These are phyloP conservation scores for Fusarium udum DNA, from an alignment of 2,329 filamentous ascomycete genomes.

Conservation along the genomic window DNA sequence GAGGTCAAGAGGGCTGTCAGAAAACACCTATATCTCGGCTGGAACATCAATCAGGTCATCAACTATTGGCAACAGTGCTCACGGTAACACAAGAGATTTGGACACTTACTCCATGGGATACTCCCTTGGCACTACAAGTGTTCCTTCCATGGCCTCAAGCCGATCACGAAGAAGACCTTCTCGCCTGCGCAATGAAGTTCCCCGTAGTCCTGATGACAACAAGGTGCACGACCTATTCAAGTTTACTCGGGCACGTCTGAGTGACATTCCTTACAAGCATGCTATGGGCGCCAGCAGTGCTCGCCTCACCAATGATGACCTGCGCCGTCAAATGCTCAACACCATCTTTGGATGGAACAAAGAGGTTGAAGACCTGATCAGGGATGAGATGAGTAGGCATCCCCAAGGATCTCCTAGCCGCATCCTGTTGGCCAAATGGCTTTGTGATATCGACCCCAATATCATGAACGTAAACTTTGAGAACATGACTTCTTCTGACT, in stretches of 20 bases:
- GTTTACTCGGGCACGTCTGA: constrained; percentile 81
- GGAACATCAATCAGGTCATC: constrained; percentile 60
- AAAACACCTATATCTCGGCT: constrained; percentile 74
- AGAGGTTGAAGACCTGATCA: constrained; percentile 81
- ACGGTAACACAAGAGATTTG: constrained; percentile 41
- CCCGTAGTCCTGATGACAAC: constrained; percentile 78
- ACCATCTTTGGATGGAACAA: constrained; percentile 96
- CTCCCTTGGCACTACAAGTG: constrained; percentile 49
- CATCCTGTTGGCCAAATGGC: constrained; percentile 90
- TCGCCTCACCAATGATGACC: constrained; percentile 77
- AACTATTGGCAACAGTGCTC: constrained; percentile 40
- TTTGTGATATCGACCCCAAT: constrained; percentile 85
- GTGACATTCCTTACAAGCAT: constrained; percentile 83
- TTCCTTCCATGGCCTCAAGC: constrained; percentile 59
- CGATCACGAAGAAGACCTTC: constrained; percentile 66
- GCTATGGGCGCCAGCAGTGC: constrained; percentile 66
- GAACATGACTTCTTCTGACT: constrained; percentile 92
- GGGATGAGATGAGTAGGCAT: constrained; percentile 84
- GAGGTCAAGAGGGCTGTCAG: constrained; percentile 64
- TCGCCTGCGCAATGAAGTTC: constrained; percentile 80
- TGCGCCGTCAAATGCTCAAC: constrained; percentile 89
- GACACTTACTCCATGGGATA: constrained; percentile 66
- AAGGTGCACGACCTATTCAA: constrained; percentile 84
- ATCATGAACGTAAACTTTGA: constrained; percentile 82
- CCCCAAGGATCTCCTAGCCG: constrained; percentile 76